These are phyloP conservation scores for Trichoderma sp. DNA, from an alignment of 2,329 filamentous ascomycete genomes.

Conservation along the genomic window DNA sequence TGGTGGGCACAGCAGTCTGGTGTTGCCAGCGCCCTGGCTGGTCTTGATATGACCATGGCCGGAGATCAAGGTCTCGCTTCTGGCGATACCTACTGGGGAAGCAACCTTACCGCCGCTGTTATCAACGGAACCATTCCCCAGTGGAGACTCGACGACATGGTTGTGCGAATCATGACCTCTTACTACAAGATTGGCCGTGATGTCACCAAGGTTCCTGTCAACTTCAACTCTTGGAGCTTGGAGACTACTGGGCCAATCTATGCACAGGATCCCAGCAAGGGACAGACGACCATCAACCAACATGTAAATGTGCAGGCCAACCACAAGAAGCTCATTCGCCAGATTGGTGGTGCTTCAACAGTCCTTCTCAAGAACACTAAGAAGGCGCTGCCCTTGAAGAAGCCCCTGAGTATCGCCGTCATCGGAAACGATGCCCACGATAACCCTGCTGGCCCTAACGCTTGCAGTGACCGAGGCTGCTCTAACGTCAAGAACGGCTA, in stretches of 20 bases:
- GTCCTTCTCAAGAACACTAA: background rate
- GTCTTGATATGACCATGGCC: slow-evolving; percentile 70
- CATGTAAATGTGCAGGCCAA: slow-evolving; percentile 57
- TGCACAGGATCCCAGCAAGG: background rate
- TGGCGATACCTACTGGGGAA: slow-evolving; percentile 48
- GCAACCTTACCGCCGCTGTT: slow-evolving; percentile 69
- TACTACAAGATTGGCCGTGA: slow-evolving; percentile 38
- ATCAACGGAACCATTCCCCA: slow-evolving; percentile 71
- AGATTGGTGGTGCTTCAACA: slow-evolving; percentile 41
- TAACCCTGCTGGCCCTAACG: background rate
- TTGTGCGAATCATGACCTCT: slow-evolving; percentile 39
- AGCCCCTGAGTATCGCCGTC: background rate
- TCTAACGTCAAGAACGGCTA: background rate
- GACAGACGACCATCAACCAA: slow-evolving; percentile 48
- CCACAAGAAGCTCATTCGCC: slow-evolving; percentile 60
- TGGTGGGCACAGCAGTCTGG: slow-evolving; percentile 64
- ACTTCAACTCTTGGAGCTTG: slow-evolving; percentile 2
- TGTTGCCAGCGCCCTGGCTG: slow-evolving; percentile 53
- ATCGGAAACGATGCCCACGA: background rate
- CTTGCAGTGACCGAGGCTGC: background rate
- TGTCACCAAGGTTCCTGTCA: background rate
- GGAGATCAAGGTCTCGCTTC: slow-evolving; percentile 32
- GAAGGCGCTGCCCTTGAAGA: background rate
- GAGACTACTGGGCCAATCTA: background rate
- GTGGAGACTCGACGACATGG: slow-evolving; percentile 75